Conservation (phyloP, 768 basidiomycete species). For the Calocybe gangraenosa region DNA sequence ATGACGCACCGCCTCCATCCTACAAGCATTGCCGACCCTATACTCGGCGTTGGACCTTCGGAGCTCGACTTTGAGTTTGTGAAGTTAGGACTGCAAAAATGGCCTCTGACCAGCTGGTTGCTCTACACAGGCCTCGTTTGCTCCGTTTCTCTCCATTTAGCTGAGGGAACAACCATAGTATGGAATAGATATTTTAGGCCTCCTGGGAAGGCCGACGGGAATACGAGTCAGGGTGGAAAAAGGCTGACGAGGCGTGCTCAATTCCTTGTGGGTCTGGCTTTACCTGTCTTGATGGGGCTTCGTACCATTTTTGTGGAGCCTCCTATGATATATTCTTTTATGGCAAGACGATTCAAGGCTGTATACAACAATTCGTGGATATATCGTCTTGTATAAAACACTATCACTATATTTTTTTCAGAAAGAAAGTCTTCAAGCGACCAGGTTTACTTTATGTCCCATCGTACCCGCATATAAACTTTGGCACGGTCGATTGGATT, state of each 20-base stretch:
- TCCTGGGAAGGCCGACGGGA: conserved; percentile 13
- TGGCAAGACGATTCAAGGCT: conserved; percentile 46
- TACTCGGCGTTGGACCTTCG: conserved; percentile 59
- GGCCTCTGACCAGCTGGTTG: conserved; percentile 59
- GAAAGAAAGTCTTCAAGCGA: too few relatives aligned
- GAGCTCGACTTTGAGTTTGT: conserved; percentile 85
- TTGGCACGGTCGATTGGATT: too few relatives aligned
- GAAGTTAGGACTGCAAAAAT: conserved; percentile 59
- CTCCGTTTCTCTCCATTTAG: conserved; percentile 53
- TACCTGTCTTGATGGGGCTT: conserved; percentile 57
- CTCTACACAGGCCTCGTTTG: conserved; percentile 61
- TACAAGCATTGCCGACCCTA: conserved; percentile 38
- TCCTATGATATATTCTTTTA: conserved; percentile 48
- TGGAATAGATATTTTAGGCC: conserved; percentile 43
- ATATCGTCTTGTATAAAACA: conserved; percentile 40
- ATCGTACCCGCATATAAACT: too few relatives aligned
- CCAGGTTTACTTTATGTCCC: too few relatives aligned
- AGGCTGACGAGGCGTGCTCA: conserved; percentile 15
- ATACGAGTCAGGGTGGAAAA: conserved; percentile 12
- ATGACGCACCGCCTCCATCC: conserved; percentile 63
- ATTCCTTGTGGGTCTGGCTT: conserved; percentile 31
- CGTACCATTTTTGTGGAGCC: conserved; percentile 53
- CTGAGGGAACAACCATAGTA: conserved; percentile 55
- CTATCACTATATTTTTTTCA: too few relatives aligned
- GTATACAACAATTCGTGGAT: conserved; percentile 42